A percentile compares a stretch with the other conserved stretches of the same genome.
phyloP scores from a whole-genome alignment of 2,329 filamentous ascomycete species.

The Fusarium graminum region DNA sequence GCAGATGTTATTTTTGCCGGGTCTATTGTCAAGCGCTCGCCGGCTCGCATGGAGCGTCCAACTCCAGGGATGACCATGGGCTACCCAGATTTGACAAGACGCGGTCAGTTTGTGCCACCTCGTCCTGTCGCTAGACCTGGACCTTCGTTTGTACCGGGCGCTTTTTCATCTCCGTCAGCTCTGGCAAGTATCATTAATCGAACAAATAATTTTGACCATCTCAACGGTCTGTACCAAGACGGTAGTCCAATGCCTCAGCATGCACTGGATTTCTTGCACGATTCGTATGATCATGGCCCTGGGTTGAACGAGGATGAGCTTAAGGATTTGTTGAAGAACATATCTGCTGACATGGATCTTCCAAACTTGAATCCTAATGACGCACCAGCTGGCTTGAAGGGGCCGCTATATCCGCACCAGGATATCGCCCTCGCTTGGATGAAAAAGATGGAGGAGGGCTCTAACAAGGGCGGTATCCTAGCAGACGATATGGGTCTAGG shows the following conservation, averaged over 20 bases:
- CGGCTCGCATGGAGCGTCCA: conserved; percentile 10
- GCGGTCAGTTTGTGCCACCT: background rate
- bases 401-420: conserved; percentile 83
- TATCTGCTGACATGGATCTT: conserved; percentile 77
- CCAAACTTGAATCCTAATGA: conserved; percentile 72
- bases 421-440: conserved; percentile 87
- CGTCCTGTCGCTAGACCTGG: background rate
- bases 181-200: conserved; percentile 55
- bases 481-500: conserved; percentile 95
- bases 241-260: conserved; percentile 55
- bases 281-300: conserved; percentile 52
- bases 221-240: conserved; percentile 52
- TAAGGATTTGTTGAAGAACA: conserved; percentile 77
- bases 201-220: conserved; percentile 56
- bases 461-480: conserved; percentile 88
- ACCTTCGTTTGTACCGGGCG: conserved; percentile 4
- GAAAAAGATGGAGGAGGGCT: conserved; percentile 79
- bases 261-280: conserved; percentile 53
- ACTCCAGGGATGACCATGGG: conserved; percentile 13
- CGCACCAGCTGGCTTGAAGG: conserved; percentile 77
- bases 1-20: conserved; percentile 20
- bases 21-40: conserved; percentile 4
- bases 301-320: conserved; percentile 71
- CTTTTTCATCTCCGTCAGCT: conserved; percentile 20
- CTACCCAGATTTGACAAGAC: conserved; percentile 25